Conservation (phyloP, 78 protist species). For the Dictyostelium firmibasis region DNA sequence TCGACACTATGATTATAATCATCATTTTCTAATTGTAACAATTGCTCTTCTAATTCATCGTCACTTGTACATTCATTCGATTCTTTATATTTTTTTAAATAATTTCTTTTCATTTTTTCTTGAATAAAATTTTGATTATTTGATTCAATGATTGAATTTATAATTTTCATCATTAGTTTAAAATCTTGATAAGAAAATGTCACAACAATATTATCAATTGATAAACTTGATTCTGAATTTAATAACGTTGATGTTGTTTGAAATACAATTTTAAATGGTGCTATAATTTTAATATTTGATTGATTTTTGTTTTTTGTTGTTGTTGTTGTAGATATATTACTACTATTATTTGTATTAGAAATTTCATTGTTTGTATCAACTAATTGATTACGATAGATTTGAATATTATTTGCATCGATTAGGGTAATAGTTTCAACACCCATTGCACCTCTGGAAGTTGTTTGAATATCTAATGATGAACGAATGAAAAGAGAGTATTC, state of each 20-base stretch:
- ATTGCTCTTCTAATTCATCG: neutral
- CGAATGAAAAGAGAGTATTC: slow-evolving; percentile 43
- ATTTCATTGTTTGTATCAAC: neutral
- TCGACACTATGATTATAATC: neutral
- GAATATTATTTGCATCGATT: slow-evolving; percentile 53
- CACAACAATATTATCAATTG: slow-evolving; percentile 33
- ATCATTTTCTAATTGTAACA: neutral
- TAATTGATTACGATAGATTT: slow-evolving; percentile 22
- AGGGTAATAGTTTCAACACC: slow-evolving; percentile 59
- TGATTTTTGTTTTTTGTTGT: neutral
- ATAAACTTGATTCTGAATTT: slow-evolving; percentile 39
- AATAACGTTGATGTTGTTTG: slow-evolving; percentile 26
- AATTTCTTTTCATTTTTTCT: neutral
- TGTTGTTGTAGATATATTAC: neutral
- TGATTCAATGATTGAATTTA: neutral
- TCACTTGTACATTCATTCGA: neutral
- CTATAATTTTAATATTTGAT: slow-evolving; percentile 36
- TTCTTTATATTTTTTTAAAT: neutral
- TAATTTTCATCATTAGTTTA: slow-evolving; percentile 28
- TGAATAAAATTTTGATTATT: neutral
- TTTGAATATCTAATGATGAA: slow-evolving; percentile 36
- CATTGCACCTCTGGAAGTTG: slow-evolving; percentile 44
- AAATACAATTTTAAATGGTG: slow-evolving; percentile 54
- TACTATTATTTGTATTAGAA: no score
- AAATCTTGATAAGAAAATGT: slow-evolving; percentile 53